Evolutionary conservation across 176 grass and related monocot species (phyloP).

Genomic region (Aegilops sharonensis): DNA sequence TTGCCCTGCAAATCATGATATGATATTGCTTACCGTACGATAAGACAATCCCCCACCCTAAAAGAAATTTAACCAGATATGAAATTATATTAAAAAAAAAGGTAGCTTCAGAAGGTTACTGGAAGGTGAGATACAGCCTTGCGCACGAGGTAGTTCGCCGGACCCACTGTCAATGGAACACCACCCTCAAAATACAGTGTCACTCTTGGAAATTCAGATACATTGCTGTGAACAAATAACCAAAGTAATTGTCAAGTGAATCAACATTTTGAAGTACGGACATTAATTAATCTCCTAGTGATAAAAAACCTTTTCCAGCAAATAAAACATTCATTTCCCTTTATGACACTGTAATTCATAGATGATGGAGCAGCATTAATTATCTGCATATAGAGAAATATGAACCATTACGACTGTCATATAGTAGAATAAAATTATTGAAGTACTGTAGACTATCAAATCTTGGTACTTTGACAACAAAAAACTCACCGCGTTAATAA

Average conservation of each 20-base stretch:
- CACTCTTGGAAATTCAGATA: constrained; percentile 73
- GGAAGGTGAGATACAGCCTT: too few species aligned
- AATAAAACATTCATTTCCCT: constrained; percentile 14
- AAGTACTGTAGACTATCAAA: too few species aligned
- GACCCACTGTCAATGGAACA: constrained; percentile 60
- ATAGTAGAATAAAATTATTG: too few species aligned
- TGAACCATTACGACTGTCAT: not conserved
- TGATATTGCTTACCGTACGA: not conserved
- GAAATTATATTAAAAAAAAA: not conserved
- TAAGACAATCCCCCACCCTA: too few species aligned
- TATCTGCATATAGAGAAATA: not conserved
- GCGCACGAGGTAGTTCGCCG: constrained; percentile 70
- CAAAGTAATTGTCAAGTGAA: not conserved
- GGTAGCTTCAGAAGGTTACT: not conserved
- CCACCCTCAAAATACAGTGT: constrained; percentile 82
- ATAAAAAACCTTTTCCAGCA: constrained; percentile 45
- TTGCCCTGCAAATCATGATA: constrained; percentile 48
- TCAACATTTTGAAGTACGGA: constrained; percentile 9
- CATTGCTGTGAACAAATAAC: constrained; percentile 40
- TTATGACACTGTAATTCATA: too few species aligned
- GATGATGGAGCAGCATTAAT: too few species aligned
- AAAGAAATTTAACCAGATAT: not conserved
- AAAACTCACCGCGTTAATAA: constrained; percentile 68
- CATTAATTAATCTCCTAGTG: constrained; percentile 2
- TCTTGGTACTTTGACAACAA: too few species aligned